Conservation (phyloP, 1,284 basidiomycete genomes). For the Puccinia horiana region DNA sequence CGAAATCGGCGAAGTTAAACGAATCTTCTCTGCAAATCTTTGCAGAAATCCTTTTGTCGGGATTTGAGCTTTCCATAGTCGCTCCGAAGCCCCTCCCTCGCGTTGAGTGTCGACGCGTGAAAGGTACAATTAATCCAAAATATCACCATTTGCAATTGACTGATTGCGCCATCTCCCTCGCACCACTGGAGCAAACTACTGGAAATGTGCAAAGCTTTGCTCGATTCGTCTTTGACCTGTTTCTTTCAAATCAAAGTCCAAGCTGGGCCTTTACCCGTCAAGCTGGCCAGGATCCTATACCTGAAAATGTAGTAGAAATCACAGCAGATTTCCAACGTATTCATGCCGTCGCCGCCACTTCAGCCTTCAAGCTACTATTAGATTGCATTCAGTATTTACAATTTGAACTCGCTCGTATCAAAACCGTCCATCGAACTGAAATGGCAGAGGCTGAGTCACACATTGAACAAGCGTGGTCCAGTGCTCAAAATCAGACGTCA, state of each 20-base stretch:
- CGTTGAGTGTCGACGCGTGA: slow-evolving; percentile 31
- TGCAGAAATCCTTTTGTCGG: slow-evolving; percentile 13
- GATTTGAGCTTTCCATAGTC: slow-evolving; percentile 33
- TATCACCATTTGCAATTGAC: slow-evolving; percentile 19
- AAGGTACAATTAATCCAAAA: slow-evolving; percentile 22
- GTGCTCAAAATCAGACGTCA: slow-evolving; percentile 18
- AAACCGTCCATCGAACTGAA: slow-evolving; percentile 30
- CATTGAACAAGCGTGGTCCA: slow-evolving; percentile 30
- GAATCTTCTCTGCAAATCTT: slow-evolving; percentile 16
- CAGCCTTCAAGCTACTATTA: slow-evolving; percentile 36
- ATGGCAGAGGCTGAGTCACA: slow-evolving; percentile 34
- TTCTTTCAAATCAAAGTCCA: slow-evolving; percentile 33
- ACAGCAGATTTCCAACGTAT: slow-evolving; percentile 34
- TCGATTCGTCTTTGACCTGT: slow-evolving; percentile 32
- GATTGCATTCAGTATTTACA: slow-evolving; percentile 40
- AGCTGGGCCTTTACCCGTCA: slow-evolving; percentile 15
- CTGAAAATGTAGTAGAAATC: slow-evolving; percentile 21
- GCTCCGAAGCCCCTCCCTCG: slow-evolving; percentile 32
- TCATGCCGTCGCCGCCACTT: slow-evolving; percentile 37
- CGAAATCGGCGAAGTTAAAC: not conserved
- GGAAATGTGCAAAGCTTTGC: slow-evolving; percentile 27
- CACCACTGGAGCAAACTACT: not conserved
- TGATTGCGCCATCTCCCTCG: slow-evolving; percentile 36
- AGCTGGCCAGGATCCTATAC: not conserved
- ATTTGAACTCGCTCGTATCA: slow-evolving; percentile 28